These are phyloP conservation scores for Naganishia onofrii DNA, from an alignment of 768 basidiomycete species.

Conservation along the genomic window DNA sequence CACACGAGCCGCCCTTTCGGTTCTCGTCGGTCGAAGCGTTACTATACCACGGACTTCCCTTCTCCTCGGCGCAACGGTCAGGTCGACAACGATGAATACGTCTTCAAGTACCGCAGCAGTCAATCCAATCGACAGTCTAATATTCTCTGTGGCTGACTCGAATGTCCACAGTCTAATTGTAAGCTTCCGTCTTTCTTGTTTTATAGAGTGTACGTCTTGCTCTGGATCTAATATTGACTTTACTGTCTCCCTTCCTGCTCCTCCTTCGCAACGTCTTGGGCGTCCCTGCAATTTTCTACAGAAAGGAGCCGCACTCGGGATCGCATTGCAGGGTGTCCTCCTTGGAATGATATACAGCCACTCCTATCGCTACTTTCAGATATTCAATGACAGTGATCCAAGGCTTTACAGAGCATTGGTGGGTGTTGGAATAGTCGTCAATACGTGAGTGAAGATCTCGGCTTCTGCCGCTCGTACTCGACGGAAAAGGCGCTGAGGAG, in stretches of 20 bases:
- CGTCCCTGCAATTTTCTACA: background rate
- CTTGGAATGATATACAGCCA: conserved; percentile 22
- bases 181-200: background rate
- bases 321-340: conserved; percentile 14
- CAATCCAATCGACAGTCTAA: background rate
- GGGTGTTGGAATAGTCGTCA: background rate
- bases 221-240: background rate
- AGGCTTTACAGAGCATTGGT: conserved; percentile 12
- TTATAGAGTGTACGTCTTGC: background rate
- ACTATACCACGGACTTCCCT: background rate
- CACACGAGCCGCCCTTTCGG: too few species aligned
- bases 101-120: background rate
- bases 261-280: background rate
- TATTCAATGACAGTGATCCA: conserved; percentile 20
- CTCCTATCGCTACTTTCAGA: background rate
- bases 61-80: background rate
- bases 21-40: too few species aligned
- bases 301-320: conserved; percentile 19
- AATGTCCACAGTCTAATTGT: conserved; percentile 1
- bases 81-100: background rate
- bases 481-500: background rate
- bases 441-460: conserved; percentile 8
- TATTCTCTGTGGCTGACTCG: background rate
- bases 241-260: background rate
- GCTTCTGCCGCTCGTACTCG: background rate